Evolutionary conservation across 208 protist species (phyloP).

Genomic region (Strigomonas culicis): DNA sequence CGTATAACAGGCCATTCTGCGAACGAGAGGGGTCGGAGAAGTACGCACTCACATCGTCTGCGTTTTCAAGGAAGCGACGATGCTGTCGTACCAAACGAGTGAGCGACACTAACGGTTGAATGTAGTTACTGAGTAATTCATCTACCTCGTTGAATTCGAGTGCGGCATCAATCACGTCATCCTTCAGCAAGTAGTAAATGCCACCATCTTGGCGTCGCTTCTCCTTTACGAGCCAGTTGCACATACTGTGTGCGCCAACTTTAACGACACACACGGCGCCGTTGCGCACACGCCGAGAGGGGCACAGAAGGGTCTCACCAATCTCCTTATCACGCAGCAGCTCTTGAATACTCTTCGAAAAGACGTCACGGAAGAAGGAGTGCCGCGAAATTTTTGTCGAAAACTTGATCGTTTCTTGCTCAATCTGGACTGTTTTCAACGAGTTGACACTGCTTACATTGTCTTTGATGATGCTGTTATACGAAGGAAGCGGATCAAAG

Average conservation of each 20-base stretch:
- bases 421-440: slow-evolving; percentile 45
- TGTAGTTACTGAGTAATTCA: slow-evolving; percentile 67
- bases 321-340: slow-evolving; percentile 79
- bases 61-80: slow-evolving; percentile 58
- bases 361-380: slow-evolving; percentile 67
- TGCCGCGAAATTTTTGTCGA: slow-evolving; percentile 79
- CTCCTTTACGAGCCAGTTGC: slow-evolving; percentile 75
- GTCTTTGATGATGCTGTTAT: slow-evolving; percentile 10
- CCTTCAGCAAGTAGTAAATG: slow-evolving; percentile 68
- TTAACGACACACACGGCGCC: slow-evolving; percentile 73
- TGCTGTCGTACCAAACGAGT: slow-evolving; percentile 51
- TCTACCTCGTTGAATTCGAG: slow-evolving; percentile 75
- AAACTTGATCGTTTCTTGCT: slow-evolving; percentile 52
- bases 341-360: slow-evolving; percentile 32
- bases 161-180: slow-evolving; percentile 35
- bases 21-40: slow-evolving; percentile 49
- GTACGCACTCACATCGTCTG: slow-evolving; percentile 42
- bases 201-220: slow-evolving; percentile 51
- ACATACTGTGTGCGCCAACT: slow-evolving; percentile 47
- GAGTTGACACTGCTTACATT: slow-evolving; percentile 66
- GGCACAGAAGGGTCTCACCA: slow-evolving; percentile 74
- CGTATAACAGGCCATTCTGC: slow-evolving; percentile 54
- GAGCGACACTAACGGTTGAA: slow-evolving; percentile 52
- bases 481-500: not conserved
- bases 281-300: slow-evolving; percentile 27